phyloP scores from a whole-genome alignment of 345 rosid genomes.

The Murraya koenigii region DNA sequence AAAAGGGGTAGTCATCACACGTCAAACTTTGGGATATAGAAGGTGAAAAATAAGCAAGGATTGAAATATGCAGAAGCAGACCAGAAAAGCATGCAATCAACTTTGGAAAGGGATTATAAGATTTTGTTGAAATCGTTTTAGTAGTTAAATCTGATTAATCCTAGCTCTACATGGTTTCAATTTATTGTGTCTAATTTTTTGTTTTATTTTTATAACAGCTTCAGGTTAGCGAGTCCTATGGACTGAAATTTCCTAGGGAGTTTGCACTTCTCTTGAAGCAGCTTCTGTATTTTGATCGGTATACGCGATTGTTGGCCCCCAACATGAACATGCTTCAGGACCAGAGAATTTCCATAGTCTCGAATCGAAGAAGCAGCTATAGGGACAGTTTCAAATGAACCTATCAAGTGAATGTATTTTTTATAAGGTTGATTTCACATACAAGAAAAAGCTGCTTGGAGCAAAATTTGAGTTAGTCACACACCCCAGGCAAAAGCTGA shows the following conservation, averaged over 20 bases:
- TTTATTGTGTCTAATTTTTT: background rate
- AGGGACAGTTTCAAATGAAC: constrained; percentile 43
- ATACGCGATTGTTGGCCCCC: constrained; percentile 88
- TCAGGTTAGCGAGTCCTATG: constrained; percentile 86
- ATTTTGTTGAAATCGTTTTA: background rate
- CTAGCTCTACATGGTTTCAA: background rate
- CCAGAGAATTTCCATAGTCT: constrained; percentile 79
- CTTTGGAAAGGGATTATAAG: background rate
- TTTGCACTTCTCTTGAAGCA: constrained; percentile 98
- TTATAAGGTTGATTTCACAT: background rate
- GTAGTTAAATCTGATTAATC: background rate
- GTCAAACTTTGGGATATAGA: background rate
- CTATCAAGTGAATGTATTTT: background rate
- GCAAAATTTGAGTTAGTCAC: background rate
- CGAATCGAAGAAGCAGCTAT: constrained; percentile 55
- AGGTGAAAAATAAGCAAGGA: background rate
- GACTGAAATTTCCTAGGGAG: constrained; percentile 85
- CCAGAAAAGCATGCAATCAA: background rate
- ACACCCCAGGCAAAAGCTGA: background rate
- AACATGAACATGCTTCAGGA: constrained; percentile 94
- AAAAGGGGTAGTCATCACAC: too few relatives aligned
- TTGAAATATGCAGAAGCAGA: background rate
- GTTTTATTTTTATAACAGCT: constrained; percentile 40
- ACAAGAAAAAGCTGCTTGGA: background rate
- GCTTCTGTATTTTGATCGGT: constrained; percentile 92